These are phyloP conservation scores for Fusarium poae DNA, from an alignment of 2,329 filamentous ascomycete species.

Conservation along the genomic window DNA sequence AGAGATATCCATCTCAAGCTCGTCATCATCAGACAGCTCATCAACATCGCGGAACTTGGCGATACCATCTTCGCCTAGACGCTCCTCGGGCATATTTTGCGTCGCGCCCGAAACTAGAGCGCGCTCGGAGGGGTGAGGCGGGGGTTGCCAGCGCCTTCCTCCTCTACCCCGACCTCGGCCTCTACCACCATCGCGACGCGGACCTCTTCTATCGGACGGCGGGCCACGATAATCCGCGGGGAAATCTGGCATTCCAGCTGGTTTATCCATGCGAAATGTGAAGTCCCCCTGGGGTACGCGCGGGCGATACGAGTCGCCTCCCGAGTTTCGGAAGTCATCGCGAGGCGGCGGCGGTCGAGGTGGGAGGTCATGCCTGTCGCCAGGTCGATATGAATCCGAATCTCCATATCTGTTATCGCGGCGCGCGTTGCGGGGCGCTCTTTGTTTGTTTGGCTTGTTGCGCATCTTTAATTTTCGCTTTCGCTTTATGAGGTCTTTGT, in stretches of 20 bases:
- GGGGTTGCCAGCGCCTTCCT: conserved; percentile 55
- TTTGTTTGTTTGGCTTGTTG: conserved; percentile 26
- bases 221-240: conserved; percentile 35
- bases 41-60: conserved; percentile 68
- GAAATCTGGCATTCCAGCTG: conserved; percentile 60
- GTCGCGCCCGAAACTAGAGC: conserved; percentile 62
- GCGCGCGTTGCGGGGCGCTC: conserved; percentile 33
- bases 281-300: conserved; percentile 63
- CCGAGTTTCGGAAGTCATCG: conserved; percentile 39
- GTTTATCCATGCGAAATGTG: conserved; percentile 67
- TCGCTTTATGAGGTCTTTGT: conserved; percentile 3
- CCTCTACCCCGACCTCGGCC: conserved; percentile 45
- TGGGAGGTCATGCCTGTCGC: conserved; percentile 41
- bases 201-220: conserved; percentile 39
- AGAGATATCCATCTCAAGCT: conserved; percentile 75
- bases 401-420: conserved; percentile 40
- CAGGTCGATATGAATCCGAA: conserved; percentile 51
- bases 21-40: conserved; percentile 72
- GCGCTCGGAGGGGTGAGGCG: conserved; percentile 62
- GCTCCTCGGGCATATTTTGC: conserved; percentile 59
- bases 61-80: conserved; percentile 61
- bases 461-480: not conserved
- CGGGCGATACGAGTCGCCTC: conserved; percentile 50
- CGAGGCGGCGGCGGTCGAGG: conserved; percentile 34
- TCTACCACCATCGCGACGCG: conserved; percentile 45